These are phyloP conservation scores for Gossypium turneri DNA, from an alignment of 345 rosid species.

Conservation along the genomic window DNA sequence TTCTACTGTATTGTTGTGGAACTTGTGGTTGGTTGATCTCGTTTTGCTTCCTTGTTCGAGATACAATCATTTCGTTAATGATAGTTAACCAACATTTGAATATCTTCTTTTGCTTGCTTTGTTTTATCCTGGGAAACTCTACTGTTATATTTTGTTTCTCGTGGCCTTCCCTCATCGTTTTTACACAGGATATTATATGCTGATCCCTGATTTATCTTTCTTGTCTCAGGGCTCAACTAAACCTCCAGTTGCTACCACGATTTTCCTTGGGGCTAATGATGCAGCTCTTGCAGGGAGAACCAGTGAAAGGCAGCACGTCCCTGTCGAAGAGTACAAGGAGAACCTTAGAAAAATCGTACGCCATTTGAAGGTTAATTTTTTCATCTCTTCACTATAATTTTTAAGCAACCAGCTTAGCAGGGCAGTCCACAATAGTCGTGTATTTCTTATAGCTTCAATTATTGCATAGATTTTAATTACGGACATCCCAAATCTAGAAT, in stretches of 20 bases:
- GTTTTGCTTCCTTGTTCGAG: background rate
- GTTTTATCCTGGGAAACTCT: background rate
- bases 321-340: conserved; percentile 65
- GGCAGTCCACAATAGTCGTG: background rate
- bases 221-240: conserved; percentile 42
- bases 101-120: background rate
- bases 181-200: background rate
- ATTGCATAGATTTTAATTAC: background rate
- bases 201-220: background rate
- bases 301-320: conserved; percentile 74
- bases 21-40: background rate
- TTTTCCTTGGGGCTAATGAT: conserved; percentile 95
- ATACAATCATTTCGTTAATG: background rate
- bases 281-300: conserved; percentile 77
- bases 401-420: background rate
- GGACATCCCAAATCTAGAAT: background rate
- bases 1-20: background rate
- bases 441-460: background rate
- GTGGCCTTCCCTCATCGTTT: background rate
- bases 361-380: conserved; percentile 66
- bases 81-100: background rate
- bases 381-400: background rate
- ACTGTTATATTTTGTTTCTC: background rate
- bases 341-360: conserved; percentile 64
- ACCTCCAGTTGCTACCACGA: conserved; percentile 66